These are phyloP conservation scores for Phyllachora maydis DNA, from an alignment of 2,329 filamentous ascomycete species.

Conservation along the genomic window DNA sequence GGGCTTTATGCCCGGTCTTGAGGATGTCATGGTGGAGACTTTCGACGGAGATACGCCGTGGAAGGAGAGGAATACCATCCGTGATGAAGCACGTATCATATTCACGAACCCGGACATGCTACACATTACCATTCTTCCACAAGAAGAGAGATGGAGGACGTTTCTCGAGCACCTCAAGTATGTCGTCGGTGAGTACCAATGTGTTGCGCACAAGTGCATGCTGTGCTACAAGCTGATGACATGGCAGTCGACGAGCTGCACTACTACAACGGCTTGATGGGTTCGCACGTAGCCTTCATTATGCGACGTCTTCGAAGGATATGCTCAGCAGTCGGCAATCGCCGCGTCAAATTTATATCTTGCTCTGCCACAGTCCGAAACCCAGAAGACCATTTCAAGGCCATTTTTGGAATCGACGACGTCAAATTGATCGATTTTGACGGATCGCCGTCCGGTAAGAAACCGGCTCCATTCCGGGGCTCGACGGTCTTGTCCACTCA, in stretches of 20 bases:
- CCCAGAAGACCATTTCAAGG: constrained; percentile 75
- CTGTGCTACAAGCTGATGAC: background rate
- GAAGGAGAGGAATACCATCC: constrained; percentile 53
- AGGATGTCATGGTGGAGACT: constrained; percentile 65
- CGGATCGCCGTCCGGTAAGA: constrained; percentile 61
- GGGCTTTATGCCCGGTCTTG: constrained; percentile 56
- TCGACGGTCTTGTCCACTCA: background rate
- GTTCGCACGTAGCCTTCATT: constrained; percentile 82
- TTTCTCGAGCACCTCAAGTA: constrained; percentile 81
- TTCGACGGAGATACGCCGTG: constrained; percentile 93
- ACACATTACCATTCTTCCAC: constrained; percentile 79
- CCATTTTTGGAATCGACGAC: constrained; percentile 75
- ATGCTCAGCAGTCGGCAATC: constrained; percentile 78
- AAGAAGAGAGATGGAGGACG: constrained; percentile 73
- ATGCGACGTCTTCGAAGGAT: constrained; percentile 78
- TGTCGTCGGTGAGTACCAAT: constrained; percentile 39
- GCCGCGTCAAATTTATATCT: constrained; percentile 71
- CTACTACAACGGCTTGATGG: constrained; percentile 89
- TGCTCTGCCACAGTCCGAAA: constrained; percentile 96
- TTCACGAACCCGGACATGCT: constrained; percentile 99
- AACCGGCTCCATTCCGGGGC: too few species aligned
- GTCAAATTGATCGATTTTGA: constrained; percentile 76
- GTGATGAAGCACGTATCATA: constrained; percentile 78
- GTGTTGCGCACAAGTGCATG: background rate
- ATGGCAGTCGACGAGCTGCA: constrained; percentile 62